Evolutionary conservation across 2,329 filamentous ascomycete genomes (phyloP), one percentile per base, ranked within the genome.

Genomic region (Talaromyces atroroseus): DNA sequence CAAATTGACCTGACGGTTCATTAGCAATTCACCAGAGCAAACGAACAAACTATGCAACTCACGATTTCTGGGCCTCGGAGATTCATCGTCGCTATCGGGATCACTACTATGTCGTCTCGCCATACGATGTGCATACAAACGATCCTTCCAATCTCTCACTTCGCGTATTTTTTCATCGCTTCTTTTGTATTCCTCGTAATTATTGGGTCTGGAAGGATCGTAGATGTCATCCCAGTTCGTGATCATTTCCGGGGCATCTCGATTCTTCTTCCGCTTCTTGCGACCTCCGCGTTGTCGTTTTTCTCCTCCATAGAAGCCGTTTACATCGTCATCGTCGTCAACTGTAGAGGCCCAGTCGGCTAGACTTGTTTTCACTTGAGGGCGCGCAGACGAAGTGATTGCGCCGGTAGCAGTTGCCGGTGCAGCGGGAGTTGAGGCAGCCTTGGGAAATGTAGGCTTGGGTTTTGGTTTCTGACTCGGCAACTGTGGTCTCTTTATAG

Each of bases 201-300:
- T 91, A 42, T 89, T 95, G 8, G 92, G 91, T 40, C 88, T 78
- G 11, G 87, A 79, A 0, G 90, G 89, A 66, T 96, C 92, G 69
- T 96, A 96, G 23, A 94, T 82, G 68, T 95, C 90, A 69, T 95
- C 88, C 91, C 91, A 96, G 67, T 95, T 86, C n/a, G 80, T 74
- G 5, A 74, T 72, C 29, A 80, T 71, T 48, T 78, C 77, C 5
- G 83, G 77, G 61, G 82, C 80, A 59, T 84, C 81, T 65, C 83
- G 82, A 71, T 86, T 87, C 78, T 89, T 89, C 72, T 88, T 86
- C 68, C 86, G 87, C 73, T 88, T 90, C 74, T 86, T 88, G 58
- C 89, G 85, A 44, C 89, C 88, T 56, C 89, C 89, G 50, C 89
- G 84, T 67, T 88, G 84, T 56, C 85, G 82, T 73, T 89, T 88